A percentile compares a stretch with the other conserved stretches of the same genome.
phyloP scores from a whole-genome alignment of 805 yeast species.

The Barnettozyma sucrosica region DNA sequence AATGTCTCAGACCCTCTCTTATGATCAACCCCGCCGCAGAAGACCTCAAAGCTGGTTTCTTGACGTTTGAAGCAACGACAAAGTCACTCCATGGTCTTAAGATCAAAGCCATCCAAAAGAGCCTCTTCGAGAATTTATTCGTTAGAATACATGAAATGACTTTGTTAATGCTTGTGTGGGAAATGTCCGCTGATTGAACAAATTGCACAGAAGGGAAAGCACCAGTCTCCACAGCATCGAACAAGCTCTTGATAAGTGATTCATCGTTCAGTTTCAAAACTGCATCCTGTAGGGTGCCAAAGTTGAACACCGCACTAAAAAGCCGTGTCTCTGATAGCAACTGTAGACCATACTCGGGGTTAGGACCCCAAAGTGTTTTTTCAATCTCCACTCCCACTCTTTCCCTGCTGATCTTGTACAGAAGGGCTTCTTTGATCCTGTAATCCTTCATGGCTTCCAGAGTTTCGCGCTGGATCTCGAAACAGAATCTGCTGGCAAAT shows the following conservation, averaged over 20 bases:
- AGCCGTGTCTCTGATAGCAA: constrained; percentile 52
- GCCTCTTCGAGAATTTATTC: constrained; percentile 11
- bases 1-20: constrained; percentile 65
- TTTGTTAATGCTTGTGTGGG: neutral
- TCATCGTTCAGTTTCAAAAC: constrained; percentile 20
- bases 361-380: constrained; percentile 62
- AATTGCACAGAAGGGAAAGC: constrained; percentile 26
- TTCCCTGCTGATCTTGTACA: constrained; percentile 79
- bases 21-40: constrained; percentile 45
- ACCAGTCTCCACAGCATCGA: constrained; percentile 6
- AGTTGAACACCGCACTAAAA: constrained; percentile 52
- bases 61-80: constrained; percentile 33
- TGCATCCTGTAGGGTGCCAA: constrained; percentile 20
- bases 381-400: constrained; percentile 81
- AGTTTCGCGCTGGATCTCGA: constrained; percentile 54
- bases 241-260: constrained; percentile 4
- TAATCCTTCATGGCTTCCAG: constrained; percentile 54
- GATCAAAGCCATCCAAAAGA: constrained; percentile 40
- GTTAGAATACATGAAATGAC: neutral
- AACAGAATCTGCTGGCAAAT: constrained; percentile 76
- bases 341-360: constrained; percentile 59
- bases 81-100: constrained; percentile 44
- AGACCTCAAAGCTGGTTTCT: constrained; percentile 30
- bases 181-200: constrained; percentile 4
- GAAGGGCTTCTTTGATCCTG: constrained; percentile 52